Evolutionary conservation across 2,329 filamentous ascomycete genomes (phyloP).

Genomic region (Arthrobotrys sphaeroides): DNA sequence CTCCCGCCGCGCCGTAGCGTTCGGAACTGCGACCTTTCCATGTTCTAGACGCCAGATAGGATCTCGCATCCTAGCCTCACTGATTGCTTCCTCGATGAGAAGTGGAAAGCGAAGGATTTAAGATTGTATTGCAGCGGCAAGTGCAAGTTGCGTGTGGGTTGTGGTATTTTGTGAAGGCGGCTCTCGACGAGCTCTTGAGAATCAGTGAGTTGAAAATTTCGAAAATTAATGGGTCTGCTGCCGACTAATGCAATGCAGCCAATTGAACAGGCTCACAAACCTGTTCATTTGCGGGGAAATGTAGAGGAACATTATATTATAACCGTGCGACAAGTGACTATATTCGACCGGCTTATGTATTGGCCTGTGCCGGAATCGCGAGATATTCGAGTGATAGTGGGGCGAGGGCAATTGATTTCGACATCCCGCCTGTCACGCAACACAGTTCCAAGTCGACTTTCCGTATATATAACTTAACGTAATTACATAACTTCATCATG

Average conservation of each 20-base stretch:
- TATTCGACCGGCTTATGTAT: too few species aligned
- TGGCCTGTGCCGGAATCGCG: too few species aligned
- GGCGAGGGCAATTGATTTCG: background rate
- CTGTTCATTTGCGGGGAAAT: too few species aligned
- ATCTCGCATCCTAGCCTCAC: background rate
- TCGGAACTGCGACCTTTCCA: background rate
- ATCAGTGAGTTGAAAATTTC: too few species aligned
- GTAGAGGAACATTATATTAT: background rate
- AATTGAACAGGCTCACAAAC: too few species aligned
- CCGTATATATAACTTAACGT: too few species aligned
- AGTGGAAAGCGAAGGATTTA: background rate
- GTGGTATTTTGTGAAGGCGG: background rate
- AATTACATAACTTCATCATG: too few species aligned
- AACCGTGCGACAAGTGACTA: background rate
- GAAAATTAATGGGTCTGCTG: too few species aligned
- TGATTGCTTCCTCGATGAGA: conserved; percentile 1
- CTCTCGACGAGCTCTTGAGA: too few species aligned
- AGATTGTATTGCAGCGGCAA: background rate
- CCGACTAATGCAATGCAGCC: too few species aligned
- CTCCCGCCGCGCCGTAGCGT: background rate
- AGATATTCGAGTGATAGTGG: background rate
- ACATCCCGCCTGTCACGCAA: background rate
- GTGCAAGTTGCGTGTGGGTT: background rate
- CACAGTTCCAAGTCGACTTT: too few species aligned
- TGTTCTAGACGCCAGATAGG: background rate